Base-by-base conservation (phyloP, 2,329 filamentous ascomycete genomes). In the Botrytis fabae region DNA sequence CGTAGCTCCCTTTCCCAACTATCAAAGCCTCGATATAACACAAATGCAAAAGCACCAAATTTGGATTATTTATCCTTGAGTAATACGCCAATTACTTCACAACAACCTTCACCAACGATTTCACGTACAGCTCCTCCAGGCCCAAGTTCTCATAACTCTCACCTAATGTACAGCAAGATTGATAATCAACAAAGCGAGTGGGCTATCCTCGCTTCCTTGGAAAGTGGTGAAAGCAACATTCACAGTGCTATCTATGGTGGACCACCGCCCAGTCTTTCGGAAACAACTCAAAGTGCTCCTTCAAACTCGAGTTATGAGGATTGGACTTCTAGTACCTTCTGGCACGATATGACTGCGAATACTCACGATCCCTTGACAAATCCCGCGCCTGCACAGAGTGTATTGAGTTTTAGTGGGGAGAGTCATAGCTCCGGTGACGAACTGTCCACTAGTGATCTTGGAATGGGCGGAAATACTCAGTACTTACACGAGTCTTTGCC, bases 171-270 rank as follows among this genome's bases (percentile, higher is more conserved):
- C 70, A 51, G 7, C n/a, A 74, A 83, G 76, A 81, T 84, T 77
- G 75, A 84, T 86, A 77, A 82, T 57, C 79, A 84, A 72, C 75
- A 81, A 4, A 83, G 82, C 25, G 93, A 96, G 78, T 97, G 94
- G 97, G 81, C 89, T 91, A 2, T 97, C 0, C 86, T 97, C 2
- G 91, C 92, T 6, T 91, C 91, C 35, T 90, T 97, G 81, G 94
- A 97, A 78, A 90, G 90, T 51, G 93, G 93, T 0, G 88, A 91
- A 76, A 89, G 91, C 71, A 97, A 95, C 79, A 91, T 97, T n/a
- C 96, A 93, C 81, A 91, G 94, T 79, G 91, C 91, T 59, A 93
- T 94, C 72, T 94, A 94, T 77, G 92, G 92, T 54, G 92, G 92
- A 0, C 86, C 85, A 85, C 63, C 82, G 84, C 75, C 78, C 4